Base-by-base conservation (phyloP, 2,329 filamentous ascomycete species). In the Apiospora phragmitis region DNA sequence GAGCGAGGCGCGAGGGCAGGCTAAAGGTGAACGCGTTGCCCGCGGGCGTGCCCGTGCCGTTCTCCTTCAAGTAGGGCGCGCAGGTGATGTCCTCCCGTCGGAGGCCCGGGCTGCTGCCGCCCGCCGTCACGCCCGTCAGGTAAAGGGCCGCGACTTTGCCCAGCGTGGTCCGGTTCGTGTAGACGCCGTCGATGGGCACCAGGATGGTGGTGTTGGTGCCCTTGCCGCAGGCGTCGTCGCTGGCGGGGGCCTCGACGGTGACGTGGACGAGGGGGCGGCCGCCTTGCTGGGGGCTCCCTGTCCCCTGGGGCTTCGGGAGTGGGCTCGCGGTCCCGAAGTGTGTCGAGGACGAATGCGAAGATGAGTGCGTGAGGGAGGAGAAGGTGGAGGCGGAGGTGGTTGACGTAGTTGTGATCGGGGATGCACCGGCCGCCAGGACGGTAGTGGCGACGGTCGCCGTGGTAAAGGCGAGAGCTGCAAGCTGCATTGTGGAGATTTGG, bases 151-250 rank as follows among this genome's bases (percentile, higher is more conserved):
- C 18, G 55, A 38, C 21, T 29, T 38, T 62, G 18, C 29, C 55
- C 21, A 62, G 55, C 18, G n/a, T 9, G 8, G 32, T 38, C 8
- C 21, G 9, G 55, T 62, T 62, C 32, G 29, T 38, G 32, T 62
- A 62, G 32, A 62, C 18, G 32, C 55, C 55, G 32, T 38, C 18
- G 32, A 38, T n/a, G 55, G 55, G 55, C 3, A 73, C 68, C 3
- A 55, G 24, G 55, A 77, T 67, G 38, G 74, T 76, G 8, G 26
- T 71, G 71, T 76, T 76, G n/a, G 69, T 74, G 26, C 26, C 51
- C 18, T 62, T 35, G 55, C 32, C 55, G 21, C 55, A 62, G 55
- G 55, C 55, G 32, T 35, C 55, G 32, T n/a, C 32, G 32, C 6
- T 8, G 8, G 55, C 55, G 18, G 55, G 29, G 2, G 55, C 5